Conservation (phyloP, 2,329 filamentous ascomycete species). For the Fusarium udum region DNA sequence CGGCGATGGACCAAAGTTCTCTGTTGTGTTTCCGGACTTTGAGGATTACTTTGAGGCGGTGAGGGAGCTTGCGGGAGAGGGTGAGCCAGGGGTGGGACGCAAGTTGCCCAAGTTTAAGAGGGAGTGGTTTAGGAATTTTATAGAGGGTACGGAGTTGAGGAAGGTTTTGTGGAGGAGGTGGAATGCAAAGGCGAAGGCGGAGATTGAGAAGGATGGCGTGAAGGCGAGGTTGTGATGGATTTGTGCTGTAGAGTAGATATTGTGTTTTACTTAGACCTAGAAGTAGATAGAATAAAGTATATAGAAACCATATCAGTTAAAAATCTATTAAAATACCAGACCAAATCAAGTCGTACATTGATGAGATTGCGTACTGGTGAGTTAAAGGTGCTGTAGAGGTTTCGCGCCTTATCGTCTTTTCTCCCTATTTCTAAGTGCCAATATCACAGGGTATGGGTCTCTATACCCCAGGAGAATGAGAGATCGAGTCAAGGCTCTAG, state of each 20-base stretch:
- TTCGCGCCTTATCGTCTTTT: neutral
- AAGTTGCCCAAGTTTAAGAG: constrained; percentile 55
- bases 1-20: constrained; percentile 67
- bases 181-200: constrained; percentile 49
- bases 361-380: neutral
- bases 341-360: neutral
- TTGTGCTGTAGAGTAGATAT: no score
- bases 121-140: constrained; percentile 60
- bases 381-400: accelerated
- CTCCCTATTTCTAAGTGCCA: neutral
- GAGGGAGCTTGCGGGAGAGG: constrained; percentile 59
- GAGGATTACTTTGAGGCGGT: constrained; percentile 71
- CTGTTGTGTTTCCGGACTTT: constrained; percentile 68
- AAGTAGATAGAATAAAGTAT: neutral
- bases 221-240: constrained; percentile 2
- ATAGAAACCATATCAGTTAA: accelerated
- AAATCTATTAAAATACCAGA: no score
- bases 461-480: accelerated
- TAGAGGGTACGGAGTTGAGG: constrained; percentile 63
- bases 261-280: neutral
- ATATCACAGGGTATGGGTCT: accelerated
- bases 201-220: neutral
- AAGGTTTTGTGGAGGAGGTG: constrained; percentile 66
- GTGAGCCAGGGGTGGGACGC: constrained; percentile 55
- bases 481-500: neutral